A percentile compares a stretch with the other conserved stretches of the same genome.
Evolutionary conservation across 257 asterid genomes (phyloP).

Genomic region (Jacaranda mimosifolia): DNA sequence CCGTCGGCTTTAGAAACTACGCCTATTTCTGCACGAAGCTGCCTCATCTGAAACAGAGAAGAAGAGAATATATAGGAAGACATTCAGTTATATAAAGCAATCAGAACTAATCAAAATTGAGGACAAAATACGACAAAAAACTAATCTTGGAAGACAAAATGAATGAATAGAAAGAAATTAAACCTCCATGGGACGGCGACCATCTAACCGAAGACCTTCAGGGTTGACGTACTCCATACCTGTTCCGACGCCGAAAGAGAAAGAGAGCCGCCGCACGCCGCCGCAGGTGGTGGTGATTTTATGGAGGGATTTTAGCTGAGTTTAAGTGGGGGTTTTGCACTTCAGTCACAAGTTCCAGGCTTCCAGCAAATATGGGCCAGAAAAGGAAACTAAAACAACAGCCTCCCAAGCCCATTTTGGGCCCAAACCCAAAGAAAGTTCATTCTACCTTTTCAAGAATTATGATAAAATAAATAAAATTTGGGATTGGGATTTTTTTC

Average conservation of each 20-base stretch:
- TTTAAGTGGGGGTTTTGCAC: not conserved
- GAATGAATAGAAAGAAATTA: not conserved
- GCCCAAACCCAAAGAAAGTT: not conserved
- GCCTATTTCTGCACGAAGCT: conserved; percentile 89
- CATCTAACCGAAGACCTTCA: conserved; percentile 95
- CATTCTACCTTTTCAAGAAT: not conserved
- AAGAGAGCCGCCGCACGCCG: conserved; percentile 44
- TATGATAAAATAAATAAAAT: not conserved
- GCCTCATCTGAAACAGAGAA: conserved; percentile 74
- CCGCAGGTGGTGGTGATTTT: conserved; percentile 39
- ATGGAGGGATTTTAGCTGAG: not conserved
- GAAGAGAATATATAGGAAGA: not conserved
- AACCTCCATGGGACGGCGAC: conserved; percentile 98
- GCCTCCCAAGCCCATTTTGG: not conserved
- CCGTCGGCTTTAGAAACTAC: conserved; percentile 94
- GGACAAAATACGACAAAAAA: not conserved
- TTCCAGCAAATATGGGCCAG: not conserved
- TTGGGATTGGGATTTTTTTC: too few species aligned
- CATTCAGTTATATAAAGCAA: not conserved
- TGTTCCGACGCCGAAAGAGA: not conserved
- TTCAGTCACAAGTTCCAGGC: not conserved
- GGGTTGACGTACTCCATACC: conserved; percentile 94
- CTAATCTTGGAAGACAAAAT: not conserved
- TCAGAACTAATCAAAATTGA: not conserved
- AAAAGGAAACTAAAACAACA: too few species aligned